Conservation (phyloP, 1,284 basidiomycete genomes). For the Peniophora sp. region DNA sequence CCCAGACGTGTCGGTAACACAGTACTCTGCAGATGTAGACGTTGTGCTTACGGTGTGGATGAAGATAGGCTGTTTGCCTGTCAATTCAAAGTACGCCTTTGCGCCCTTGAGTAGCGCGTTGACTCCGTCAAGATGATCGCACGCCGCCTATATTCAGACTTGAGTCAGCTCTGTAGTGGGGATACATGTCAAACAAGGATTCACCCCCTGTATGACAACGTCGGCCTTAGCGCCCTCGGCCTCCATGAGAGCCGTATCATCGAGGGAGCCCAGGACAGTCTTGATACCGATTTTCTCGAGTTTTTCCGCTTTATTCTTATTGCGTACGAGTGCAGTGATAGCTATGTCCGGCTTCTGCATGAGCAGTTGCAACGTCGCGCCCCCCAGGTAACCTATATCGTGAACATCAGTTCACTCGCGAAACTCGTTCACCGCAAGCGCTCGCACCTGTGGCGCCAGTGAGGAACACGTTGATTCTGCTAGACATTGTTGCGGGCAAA, state of each 20-base stretch:
- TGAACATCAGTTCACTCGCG: no score
- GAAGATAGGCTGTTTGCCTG: no score
- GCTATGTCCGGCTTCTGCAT: slow-evolving; percentile 8
- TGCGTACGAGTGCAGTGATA: slow-evolving; percentile 17
- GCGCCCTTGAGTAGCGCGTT: background rate
- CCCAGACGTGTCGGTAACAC: no score
- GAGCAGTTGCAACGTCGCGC: no score
- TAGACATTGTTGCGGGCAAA: no score
- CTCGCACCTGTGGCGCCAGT: no score
- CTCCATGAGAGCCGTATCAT: slow-evolving; percentile 16
- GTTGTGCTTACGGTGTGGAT: no score
- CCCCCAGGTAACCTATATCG: no score
- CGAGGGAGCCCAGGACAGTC: slow-evolving; percentile 16
- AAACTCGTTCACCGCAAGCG: no score
- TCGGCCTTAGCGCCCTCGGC: slow-evolving; percentile 15
- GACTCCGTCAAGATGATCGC: background rate
- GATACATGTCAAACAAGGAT: slow-evolving; percentile 1
- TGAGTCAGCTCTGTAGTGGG: background rate
- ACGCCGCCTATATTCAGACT: background rate
- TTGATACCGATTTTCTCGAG: slow-evolving; percentile 18
- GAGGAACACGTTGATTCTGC: no score
- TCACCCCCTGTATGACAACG: slow-evolving; percentile 18
- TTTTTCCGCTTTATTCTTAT: slow-evolving; percentile 16
- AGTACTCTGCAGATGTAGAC: no score
- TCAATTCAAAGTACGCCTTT: slow-evolving; percentile 20